phyloP scores from a whole-genome alignment of 2,329 filamentous ascomycete genomes.

The Thielaviopsis ethacetica region DNA sequence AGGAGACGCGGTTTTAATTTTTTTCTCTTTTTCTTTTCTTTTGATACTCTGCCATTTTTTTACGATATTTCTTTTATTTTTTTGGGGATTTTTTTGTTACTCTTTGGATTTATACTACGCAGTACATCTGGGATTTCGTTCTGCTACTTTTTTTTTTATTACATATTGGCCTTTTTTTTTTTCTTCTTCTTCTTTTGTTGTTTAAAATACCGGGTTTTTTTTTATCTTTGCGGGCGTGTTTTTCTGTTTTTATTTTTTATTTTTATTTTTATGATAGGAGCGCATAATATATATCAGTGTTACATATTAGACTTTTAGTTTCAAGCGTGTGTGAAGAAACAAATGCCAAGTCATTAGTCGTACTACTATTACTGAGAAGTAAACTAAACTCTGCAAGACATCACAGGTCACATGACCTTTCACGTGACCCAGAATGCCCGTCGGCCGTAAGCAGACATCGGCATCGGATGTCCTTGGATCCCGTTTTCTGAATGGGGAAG shows the following conservation, averaged over 20 bases:
- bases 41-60: background rate
- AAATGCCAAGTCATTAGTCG: background rate
- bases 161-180: background rate
- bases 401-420: background rate
- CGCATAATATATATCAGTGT: background rate
- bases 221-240: background rate
- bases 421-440: background rate
- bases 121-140: too few relatives aligned
- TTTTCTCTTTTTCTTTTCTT: background rate
- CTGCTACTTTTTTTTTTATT: background rate
- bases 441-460: too few relatives aligned
- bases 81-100: constrained; percentile 12
- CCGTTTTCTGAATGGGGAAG: constrained; percentile 11
- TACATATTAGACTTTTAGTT: constrained; percentile 8
- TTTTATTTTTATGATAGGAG: background rate
- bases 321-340: constrained; percentile 10
- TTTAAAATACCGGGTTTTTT: too few relatives aligned
- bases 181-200: background rate
- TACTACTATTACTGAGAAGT: too few relatives aligned
- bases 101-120: too few relatives aligned
- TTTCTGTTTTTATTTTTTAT: background rate
- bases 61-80: constrained; percentile 1
- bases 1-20: constrained; percentile 32
- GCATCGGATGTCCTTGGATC: background rate
- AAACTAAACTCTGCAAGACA: too few relatives aligned